These are phyloP conservation scores for Puccinellia tenuiflora DNA, from an alignment of 176 grass and related monocot species.

Conservation along the genomic window DNA sequence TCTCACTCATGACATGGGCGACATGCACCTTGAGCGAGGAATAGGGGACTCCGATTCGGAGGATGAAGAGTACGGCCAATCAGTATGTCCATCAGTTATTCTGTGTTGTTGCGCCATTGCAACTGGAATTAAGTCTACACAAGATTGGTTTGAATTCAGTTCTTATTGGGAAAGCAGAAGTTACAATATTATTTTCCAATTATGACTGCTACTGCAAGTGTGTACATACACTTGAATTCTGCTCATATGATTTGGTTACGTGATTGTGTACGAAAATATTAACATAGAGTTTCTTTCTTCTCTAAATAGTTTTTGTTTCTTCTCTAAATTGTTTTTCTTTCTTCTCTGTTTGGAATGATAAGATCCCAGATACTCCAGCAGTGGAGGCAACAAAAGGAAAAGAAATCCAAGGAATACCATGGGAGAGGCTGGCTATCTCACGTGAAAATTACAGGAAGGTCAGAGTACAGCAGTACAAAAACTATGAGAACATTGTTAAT, in stretches of 20 bases:
- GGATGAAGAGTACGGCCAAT: slow-evolving; percentile 42
- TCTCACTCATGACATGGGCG: slow-evolving; percentile 40
- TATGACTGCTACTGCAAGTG: background rate
- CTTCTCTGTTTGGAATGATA: slow-evolving; percentile 42
- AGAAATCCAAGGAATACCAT: slow-evolving; percentile 93
- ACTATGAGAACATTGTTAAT: slow-evolving; percentile 69
- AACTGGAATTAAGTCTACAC: background rate
- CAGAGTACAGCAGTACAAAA: slow-evolving; percentile 85
- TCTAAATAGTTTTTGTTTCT: slow-evolving; percentile 1
- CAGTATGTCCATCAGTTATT: slow-evolving; percentile 29
- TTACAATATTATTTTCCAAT: background rate
- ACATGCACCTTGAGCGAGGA: slow-evolving; percentile 44
- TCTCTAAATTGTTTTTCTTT: slow-evolving; percentile 1
- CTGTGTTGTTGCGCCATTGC: background rate
- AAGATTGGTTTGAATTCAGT: slow-evolving; percentile 1
- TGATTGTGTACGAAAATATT: background rate
- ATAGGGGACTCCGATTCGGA: slow-evolving; percentile 50
- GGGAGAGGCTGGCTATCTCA: slow-evolving; percentile 55
- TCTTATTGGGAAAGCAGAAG: slow-evolving; percentile 12
- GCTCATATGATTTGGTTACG: background rate
- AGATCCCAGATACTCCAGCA: slow-evolving; percentile 61
- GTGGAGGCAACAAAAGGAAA: slow-evolving; percentile 62
- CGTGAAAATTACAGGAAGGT: slow-evolving; percentile 67
- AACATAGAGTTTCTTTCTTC: background rate
- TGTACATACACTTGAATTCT: background rate